Conservation (phyloP, 2,329 filamentous ascomycete genomes). For the Fusarium scirpi region DNA sequence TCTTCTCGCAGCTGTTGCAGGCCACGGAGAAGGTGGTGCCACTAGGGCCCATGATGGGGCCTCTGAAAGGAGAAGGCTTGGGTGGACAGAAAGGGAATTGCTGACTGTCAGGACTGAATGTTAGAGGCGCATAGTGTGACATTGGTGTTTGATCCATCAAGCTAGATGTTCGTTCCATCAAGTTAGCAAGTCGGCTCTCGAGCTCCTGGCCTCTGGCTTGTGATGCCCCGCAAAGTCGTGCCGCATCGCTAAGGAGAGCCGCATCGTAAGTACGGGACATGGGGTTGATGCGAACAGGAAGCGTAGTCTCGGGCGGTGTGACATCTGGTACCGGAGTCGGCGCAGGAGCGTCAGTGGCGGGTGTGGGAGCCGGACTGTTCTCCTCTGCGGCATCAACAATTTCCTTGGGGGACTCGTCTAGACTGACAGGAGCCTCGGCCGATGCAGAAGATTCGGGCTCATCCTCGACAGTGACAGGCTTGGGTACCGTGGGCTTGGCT, state of each 20-base stretch:
- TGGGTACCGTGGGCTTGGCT: slow-evolving; percentile 46
- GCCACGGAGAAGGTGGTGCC: slow-evolving; percentile 78
- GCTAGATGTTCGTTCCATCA: slow-evolving; percentile 41
- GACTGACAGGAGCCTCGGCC: slow-evolving; percentile 13
- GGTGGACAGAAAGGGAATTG: slow-evolving; percentile 18
- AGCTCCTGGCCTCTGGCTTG: slow-evolving; percentile 45
- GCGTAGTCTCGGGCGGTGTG: slow-evolving; percentile 34
- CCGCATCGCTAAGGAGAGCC: slow-evolving; percentile 46
- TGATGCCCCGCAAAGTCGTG: slow-evolving; percentile 41
- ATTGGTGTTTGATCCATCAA: slow-evolving; percentile 44
- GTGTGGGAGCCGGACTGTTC: slow-evolving; percentile 29
- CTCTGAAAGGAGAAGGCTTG: slow-evolving; percentile 3
- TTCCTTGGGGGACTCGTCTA: slow-evolving; percentile 36
- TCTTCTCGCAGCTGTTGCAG: slow-evolving; percentile 89
- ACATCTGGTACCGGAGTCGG: slow-evolving; percentile 27
- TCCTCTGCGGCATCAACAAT: slow-evolving; percentile 25
- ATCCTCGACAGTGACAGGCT: slow-evolving; percentile 65
- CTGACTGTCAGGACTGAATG: slow-evolving; percentile 2
- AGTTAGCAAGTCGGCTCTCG: slow-evolving; percentile 44
- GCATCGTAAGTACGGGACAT: slow-evolving; percentile 48
- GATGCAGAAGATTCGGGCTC: slow-evolving; percentile 53
- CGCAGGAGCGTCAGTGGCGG: slow-evolving; percentile 38
- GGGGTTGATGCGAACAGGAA: slow-evolving; percentile 43
- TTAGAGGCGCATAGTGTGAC: slow-evolving; percentile 8
- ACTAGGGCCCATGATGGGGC: slow-evolving; percentile 25